Base-by-base conservation (phyloP, 2,329 filamentous ascomycete species). In the Orbilia brochopaga region DNA sequence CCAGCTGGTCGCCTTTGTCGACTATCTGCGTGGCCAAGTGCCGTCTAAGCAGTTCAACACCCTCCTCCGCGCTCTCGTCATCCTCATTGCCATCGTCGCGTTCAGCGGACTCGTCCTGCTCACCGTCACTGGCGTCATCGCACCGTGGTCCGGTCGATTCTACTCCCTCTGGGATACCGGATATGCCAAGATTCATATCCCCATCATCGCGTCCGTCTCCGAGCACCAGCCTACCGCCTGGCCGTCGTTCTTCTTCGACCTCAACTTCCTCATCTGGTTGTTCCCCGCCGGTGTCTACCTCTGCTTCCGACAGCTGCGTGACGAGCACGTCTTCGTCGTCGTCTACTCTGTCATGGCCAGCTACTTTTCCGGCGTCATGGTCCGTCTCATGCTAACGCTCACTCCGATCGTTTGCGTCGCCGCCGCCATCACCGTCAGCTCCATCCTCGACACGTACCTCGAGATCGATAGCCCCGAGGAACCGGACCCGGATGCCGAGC, bases 351-450 rank as follows among this genome's bases (percentile, higher is more conserved):
- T 99, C 51, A 89, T 97, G 74, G 91, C 91, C 75, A 97, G 91
- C 81, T 99, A 99, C 84, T 99, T 99, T 78, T 91, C 95, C 23
- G 94, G 94, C 79, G 95, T 99, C 81, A 99, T 99, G 94, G 94
- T 99, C 73, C 92, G 94, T 82, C 83, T 99, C 77, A 99, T 99
- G 94, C 86, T 99, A 74, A 99, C 94, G 0, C 83, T 99, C 76
- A 99, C 94, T 1, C 94, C 94, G 1, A 89, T 99, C 75, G 94
- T 99, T 56, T 99, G 94, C 80, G 91, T 97, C 75, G 89, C 94
- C 46, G 91, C 93, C 61, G 94, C 93, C 50, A 87, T 99, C 77
- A 91, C 91, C 15, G 83, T 92, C 46, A 97, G 94, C 17, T 87
- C 90, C 75, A 89, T 99, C 60, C 84, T 99, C 56, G 93, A 97